Conservation (phyloP, 2,329 filamentous ascomycete genomes). For the Colletotrichum godetiae region DNA sequence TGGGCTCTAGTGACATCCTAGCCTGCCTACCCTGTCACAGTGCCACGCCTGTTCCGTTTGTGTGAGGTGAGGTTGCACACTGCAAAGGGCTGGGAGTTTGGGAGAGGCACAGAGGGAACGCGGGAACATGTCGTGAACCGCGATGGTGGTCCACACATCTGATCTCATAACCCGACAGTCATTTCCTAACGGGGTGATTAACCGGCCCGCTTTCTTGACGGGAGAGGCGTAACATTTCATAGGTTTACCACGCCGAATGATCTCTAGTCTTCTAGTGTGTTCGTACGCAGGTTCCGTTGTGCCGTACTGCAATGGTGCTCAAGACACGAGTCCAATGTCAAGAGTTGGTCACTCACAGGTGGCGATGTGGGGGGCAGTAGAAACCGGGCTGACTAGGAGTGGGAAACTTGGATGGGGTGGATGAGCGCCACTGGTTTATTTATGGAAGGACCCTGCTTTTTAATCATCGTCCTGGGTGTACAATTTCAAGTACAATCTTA, state of each 20-base stretch:
- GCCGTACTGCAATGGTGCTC: too few relatives aligned
- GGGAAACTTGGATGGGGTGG: constrained; percentile 1
- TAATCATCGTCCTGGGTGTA: neutral
- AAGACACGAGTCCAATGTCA: too few relatives aligned
- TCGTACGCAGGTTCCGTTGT: too few relatives aligned
- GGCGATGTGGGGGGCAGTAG: neutral
- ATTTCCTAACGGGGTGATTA: constrained; percentile 2
- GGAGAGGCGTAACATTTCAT: neutral
- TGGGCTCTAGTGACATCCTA: neutral
- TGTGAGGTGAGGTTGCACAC: neutral
- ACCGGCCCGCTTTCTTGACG: neutral
- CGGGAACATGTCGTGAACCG: constrained; percentile 9
- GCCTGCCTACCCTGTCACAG: too few relatives aligned
- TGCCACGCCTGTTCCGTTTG: too few relatives aligned
- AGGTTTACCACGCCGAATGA: neutral
- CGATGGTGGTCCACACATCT: neutral
- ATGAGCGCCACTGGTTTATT: constrained; percentile 9
- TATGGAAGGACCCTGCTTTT: constrained; percentile 31
- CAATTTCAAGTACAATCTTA: neutral
- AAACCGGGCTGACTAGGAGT: neutral
- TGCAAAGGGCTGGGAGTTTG: neutral
- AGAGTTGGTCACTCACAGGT: constrained; percentile 5
- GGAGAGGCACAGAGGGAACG: neutral
- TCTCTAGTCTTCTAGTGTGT: too few relatives aligned
- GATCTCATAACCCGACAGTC: constrained; percentile 29